Conservation (phyloP, 2,329 filamentous ascomycete species). For the Aplosporella prunicola region DNA sequence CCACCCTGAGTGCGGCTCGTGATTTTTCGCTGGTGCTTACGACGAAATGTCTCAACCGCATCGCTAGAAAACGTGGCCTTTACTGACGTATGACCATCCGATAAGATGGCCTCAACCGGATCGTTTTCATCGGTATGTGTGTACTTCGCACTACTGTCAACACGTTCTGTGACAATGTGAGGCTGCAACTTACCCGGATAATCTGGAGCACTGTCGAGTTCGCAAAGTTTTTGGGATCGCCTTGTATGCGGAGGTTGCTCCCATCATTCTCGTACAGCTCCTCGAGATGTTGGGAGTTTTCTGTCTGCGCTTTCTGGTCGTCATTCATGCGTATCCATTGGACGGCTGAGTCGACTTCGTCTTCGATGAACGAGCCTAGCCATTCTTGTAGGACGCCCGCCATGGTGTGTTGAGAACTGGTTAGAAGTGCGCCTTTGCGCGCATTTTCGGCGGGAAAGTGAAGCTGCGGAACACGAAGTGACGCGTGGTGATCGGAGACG, state of each 20-base stretch:
- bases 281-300: neutral
- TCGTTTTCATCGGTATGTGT: conserved; percentile 11
- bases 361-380: neutral
- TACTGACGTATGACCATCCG: conserved; percentile 20
- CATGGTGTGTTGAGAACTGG: neutral
- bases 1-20: conserved; percentile 2
- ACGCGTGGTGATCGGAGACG: conserved; percentile 5
- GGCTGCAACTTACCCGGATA: conserved; percentile 14
- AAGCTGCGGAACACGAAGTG: too few species aligned
- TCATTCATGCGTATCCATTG: neutral
- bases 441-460: too few species aligned
- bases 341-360: neutral
- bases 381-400: neutral
- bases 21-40: conserved; percentile 1
- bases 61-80: conserved; percentile 14
- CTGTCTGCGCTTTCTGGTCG: neutral
- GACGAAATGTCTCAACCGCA: conserved; percentile 12
- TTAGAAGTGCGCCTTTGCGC: too few species aligned
- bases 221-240: conserved; percentile 11
- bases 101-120: conserved; percentile 17
- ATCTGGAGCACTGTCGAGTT: conserved; percentile 17
- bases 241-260: conserved; percentile 22
- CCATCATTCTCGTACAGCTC: conserved; percentile 27
- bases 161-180: too few species aligned
- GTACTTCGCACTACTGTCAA: too few species aligned